Conservation (phyloP, 306 rosid genomes). For the Inga leiocalycina region DNA sequence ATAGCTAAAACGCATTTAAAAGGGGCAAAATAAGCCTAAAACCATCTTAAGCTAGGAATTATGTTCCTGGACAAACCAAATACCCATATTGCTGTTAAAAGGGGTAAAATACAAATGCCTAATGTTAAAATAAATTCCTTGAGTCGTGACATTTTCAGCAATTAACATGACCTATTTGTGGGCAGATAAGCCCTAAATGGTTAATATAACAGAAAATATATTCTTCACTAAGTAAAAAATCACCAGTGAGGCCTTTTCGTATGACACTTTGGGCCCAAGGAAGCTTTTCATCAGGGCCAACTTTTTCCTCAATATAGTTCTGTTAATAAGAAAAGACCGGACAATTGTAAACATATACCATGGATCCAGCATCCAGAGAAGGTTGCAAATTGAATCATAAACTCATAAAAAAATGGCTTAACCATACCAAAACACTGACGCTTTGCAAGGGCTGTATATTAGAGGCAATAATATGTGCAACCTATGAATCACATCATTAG, state of each 20-base stretch:
- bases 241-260: slow-evolving; percentile 73
- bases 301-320: neutral
- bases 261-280: slow-evolving; percentile 55
- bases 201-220: neutral
- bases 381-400: too few relatives aligned
- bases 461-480: neutral
- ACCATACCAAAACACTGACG: too few relatives aligned
- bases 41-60: neutral
- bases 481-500: slow-evolving; percentile 45
- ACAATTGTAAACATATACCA: too few relatives aligned
- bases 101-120: neutral
- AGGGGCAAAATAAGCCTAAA: slow-evolving; percentile 3
- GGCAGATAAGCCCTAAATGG: neutral
- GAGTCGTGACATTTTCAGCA: slow-evolving; percentile 1
- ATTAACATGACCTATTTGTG: slow-evolving; percentile 11
- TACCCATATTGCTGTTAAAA: neutral
- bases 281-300: slow-evolving; percentile 54
- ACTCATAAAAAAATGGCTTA: too few relatives aligned
- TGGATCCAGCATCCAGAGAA: rapidly evolving
- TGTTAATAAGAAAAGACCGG: too few relatives aligned
- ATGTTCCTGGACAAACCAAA: neutral
- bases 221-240: slow-evolving; percentile 28
- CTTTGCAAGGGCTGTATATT: rapidly evolving
- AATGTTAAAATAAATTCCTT: neutral
- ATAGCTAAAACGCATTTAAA: slow-evolving; percentile 43